Evolutionary conservation across 2,329 filamentous ascomycete genomes (phyloP).

Genomic region (Pseudogymnoascus sp.): DNA sequence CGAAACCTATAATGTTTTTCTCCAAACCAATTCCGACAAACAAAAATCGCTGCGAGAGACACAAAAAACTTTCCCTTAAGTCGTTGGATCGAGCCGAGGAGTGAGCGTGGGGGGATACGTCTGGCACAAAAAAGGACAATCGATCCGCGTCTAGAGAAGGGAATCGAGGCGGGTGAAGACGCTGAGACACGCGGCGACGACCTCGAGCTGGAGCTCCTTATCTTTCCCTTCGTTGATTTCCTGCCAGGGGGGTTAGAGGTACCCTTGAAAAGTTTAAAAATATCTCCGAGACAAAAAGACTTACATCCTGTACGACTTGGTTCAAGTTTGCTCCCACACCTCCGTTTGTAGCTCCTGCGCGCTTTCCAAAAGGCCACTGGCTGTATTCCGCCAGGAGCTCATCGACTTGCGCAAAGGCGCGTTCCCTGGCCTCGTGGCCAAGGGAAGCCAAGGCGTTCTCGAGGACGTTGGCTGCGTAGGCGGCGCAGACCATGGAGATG

Average conservation of each 20-base stretch:
- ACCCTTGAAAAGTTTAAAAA: background rate
- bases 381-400: slow-evolving; percentile 93
- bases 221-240: slow-evolving; percentile 83
- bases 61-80: background rate
- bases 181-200: slow-evolving; percentile 89
- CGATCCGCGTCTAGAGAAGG: slow-evolving; percentile 54
- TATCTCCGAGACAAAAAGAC: slow-evolving; percentile 17
- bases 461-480: slow-evolving; percentile 94
- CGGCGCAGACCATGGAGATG: slow-evolving; percentile 92
- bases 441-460: slow-evolving; percentile 95
- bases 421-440: slow-evolving; percentile 86
- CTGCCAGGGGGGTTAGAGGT: slow-evolving; percentile 26
- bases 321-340: slow-evolving; percentile 90
- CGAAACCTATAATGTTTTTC: slow-evolving; percentile 3
- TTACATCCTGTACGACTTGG: slow-evolving; percentile 69
- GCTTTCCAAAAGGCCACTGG: slow-evolving; percentile 91
- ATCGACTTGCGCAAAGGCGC: slow-evolving; percentile 94
- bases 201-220: slow-evolving; percentile 91
- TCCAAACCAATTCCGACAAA: slow-evolving; percentile 1
- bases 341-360: slow-evolving; percentile 61
- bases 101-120: background rate
- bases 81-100: background rate
- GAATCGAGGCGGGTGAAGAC: slow-evolving; percentile 98
- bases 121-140: background rate
- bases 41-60: background rate